Percentiles rank a stretch among this genome's conserved stretches.
phyloP scores from a whole-genome alignment of 176 grass and related monocot species.

The Oryza glaberrima region DNA sequence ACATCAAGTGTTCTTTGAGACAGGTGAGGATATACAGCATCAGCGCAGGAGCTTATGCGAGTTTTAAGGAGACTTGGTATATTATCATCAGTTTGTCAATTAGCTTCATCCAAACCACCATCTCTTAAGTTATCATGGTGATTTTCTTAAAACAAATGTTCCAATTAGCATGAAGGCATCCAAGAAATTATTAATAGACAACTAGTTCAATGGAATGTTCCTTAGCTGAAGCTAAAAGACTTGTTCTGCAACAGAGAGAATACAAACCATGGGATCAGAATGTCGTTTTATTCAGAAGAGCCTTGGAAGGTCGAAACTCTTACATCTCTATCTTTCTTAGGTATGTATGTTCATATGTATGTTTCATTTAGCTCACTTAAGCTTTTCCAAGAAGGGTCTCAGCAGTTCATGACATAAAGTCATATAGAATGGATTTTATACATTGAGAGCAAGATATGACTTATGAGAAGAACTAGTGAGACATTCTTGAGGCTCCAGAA shows the following conservation, averaged over 20 bases:
- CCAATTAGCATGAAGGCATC: not conserved
- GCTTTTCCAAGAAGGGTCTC: not conserved
- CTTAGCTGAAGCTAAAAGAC: not conserved
- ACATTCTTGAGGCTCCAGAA: not conserved
- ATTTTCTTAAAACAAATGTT: no score
- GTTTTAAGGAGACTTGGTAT: not conserved
- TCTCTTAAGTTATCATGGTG: no score
- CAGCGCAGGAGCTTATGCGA: not conserved
- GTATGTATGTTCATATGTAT: not conserved
- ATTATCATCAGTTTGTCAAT: not conserved
- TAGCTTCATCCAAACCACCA: no score
- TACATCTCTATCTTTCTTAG: not conserved
- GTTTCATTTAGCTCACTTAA: not conserved
- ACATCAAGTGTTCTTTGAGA: not conserved
- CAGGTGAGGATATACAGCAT: not conserved
- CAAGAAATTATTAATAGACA: not conserved
- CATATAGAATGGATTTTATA: not conserved
- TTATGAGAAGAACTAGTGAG: not conserved
- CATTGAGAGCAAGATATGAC: not conserved
- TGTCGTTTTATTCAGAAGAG: not conserved
- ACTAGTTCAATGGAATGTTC: not conserved
- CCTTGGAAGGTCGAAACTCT: not conserved
- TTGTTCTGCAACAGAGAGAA: not conserved
- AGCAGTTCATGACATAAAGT: constrained; percentile 4
- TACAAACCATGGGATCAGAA: not conserved